Evolutionary conservation across 768 basidiomycete genomes (phyloP).

Genomic region (Ephemerocybe angulata): DNA sequence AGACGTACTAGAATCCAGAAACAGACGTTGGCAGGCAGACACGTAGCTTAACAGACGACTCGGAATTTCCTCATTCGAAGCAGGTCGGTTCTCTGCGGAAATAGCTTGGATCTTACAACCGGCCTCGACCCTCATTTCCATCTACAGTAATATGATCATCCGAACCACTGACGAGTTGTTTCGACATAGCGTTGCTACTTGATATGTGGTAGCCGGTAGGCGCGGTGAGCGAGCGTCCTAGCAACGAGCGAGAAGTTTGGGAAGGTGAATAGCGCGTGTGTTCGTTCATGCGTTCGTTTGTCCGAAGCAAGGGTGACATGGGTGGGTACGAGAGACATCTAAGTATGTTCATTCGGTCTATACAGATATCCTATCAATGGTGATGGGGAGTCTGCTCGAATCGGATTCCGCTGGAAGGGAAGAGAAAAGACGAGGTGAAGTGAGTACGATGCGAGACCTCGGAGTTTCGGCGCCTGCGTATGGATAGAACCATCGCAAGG

Average conservation of each 20-base stretch:
- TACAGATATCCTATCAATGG: slow-evolving; percentile 38
- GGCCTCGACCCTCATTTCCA: no score
- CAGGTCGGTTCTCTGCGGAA: slow-evolving; percentile 9
- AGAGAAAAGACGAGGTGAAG: slow-evolving; percentile 15
- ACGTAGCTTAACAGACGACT: no score
- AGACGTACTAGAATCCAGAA: no score
- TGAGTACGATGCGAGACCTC: no score
- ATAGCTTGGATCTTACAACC: neutral
- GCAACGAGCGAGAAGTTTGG: neutral
- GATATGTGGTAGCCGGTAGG: no score
- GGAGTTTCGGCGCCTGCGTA: no score
- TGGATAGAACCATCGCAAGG: neutral
- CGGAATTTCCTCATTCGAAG: slow-evolving; percentile 1
- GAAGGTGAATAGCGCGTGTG: no score
- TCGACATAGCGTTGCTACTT: no score
- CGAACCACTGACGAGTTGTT: no score
- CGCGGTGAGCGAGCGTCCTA: neutral
- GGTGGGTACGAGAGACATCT: neutral
- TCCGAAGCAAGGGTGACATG: neutral
- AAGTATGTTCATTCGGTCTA: no score
- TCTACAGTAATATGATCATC: no score
- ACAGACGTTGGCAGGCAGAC: no score
- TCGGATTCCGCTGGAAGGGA: slow-evolving; percentile 66
- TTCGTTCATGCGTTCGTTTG: neutral
- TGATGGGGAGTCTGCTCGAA: slow-evolving; percentile 86